Evolutionary conservation across 768 basidiomycete genomes (phyloP).

Genomic region (Tylopilus subfusipes): DNA sequence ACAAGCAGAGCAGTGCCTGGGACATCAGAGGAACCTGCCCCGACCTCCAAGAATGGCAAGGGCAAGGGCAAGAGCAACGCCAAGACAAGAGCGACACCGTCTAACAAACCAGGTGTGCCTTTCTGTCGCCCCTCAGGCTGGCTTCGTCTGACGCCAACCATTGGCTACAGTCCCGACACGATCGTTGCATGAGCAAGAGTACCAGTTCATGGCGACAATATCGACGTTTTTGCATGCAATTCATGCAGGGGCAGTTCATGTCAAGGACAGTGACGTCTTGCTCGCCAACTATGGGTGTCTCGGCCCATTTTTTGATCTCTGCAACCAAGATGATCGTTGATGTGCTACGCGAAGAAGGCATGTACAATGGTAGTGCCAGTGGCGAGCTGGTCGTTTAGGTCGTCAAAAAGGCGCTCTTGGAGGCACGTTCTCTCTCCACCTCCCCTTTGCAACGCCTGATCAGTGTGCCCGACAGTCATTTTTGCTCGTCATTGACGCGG

Average conservation of each 20-base stretch:
- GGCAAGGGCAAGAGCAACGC: conserved; percentile 25
- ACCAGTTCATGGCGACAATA: conserved; percentile 77
- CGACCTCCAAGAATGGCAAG: conserved; percentile 20
- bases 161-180: conserved; percentile 39
- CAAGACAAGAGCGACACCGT: conserved; percentile 32
- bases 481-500: conserved; percentile 69
- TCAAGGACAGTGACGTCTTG: conserved; percentile 75
- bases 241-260: conserved; percentile 69
- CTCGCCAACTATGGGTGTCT: conserved; percentile 85
- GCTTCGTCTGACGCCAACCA: not conserved
- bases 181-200: conserved; percentile 64
- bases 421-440: conserved; percentile 46
- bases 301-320: conserved; percentile 76
- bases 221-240: conserved; percentile 85
- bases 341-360: conserved; percentile 78
- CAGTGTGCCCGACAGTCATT: conserved; percentile 57
- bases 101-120: conserved; percentile 38
- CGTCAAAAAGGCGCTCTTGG: conserved; percentile 65
- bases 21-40: conserved; percentile 54
- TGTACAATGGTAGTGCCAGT: conserved; percentile 68
- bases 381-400: conserved; percentile 67
- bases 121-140: not conserved
- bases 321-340: conserved; percentile 79
- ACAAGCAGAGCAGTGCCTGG: conserved; percentile 87
- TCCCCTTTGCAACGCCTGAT: not conserved